A percentile compares a stretch with the other conserved stretches of the same genome.
Evolutionary conservation across 306 rosid species (phyloP).

Genomic region (Prunus mume): DNA sequence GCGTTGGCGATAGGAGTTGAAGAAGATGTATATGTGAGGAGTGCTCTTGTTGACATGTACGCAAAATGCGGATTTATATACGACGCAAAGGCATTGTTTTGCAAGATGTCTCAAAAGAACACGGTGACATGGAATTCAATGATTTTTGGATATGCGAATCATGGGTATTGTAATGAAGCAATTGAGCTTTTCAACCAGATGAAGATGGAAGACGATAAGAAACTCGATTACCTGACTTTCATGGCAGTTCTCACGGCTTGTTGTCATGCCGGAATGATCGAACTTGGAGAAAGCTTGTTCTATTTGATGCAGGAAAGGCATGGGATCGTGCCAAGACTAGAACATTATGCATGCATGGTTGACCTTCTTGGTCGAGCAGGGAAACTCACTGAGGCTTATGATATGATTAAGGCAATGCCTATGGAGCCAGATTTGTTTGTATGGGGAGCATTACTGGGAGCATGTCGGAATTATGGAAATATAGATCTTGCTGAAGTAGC

Average conservation of each 20-base stretch:
- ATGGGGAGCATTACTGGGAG: constrained; percentile 91
- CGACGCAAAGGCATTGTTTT: constrained; percentile 58
- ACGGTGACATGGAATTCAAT: constrained; percentile 82
- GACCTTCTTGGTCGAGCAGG: constrained; percentile 81
- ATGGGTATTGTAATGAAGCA: constrained; percentile 66
- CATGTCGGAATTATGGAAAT: constrained; percentile 70
- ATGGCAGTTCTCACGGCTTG: constrained; percentile 74
- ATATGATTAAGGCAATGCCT: constrained; percentile 66
- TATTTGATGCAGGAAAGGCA: constrained; percentile 61
- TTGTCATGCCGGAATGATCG: constrained; percentile 65
- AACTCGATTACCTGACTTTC: constrained; percentile 71
- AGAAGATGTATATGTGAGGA: constrained; percentile 64
- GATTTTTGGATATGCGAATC: constrained; percentile 83
- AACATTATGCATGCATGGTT: constrained; percentile 86
- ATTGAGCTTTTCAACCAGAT: constrained; percentile 67
- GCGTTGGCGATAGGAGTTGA: constrained; percentile 60
- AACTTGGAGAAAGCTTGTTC: constrained; percentile 62
- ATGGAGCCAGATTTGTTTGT: constrained; percentile 75
- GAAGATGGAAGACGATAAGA: constrained; percentile 45
- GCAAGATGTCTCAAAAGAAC: constrained; percentile 55
- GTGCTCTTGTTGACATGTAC: constrained; percentile 89
- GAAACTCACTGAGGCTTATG: constrained; percentile 52
- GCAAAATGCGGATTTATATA: constrained; percentile 83
- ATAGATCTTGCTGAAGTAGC: constrained; percentile 75
- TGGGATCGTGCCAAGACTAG: constrained; percentile 60